Evolutionary conservation across 179 eudicot genomes (phyloP).

Genomic region (Beta corolliflora): DNA sequence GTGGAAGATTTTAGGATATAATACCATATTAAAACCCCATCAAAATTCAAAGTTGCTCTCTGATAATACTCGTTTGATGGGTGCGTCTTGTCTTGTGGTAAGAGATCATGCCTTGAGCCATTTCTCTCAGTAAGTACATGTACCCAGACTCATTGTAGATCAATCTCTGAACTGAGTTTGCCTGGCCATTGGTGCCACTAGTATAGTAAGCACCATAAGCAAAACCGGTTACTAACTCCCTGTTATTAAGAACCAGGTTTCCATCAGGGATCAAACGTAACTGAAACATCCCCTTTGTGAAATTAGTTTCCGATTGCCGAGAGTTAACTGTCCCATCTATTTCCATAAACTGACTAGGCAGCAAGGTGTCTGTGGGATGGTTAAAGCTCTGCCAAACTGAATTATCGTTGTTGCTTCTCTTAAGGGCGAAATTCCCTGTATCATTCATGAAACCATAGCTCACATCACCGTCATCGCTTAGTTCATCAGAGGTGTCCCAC

Average conservation of each 20-base stretch:
- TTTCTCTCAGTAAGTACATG: conserved; percentile 9
- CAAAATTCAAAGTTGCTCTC: conserved; percentile 28
- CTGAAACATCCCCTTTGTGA: conserved; percentile 18
- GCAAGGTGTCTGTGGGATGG: conserved; percentile 2
- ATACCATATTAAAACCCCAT: conserved; percentile 35
- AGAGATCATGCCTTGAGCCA: conserved; percentile 5
- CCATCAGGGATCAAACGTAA: neutral
- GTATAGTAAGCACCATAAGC: conserved; percentile 1
- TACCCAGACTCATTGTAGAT: conserved; percentile 19
- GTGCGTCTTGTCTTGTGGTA: neutral
- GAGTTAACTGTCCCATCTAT: neutral
- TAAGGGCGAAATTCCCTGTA: conserved; percentile 31
- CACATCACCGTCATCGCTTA: neutral
- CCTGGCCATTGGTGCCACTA: neutral
- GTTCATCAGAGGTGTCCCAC: conserved; percentile 18
- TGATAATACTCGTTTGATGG: conserved; percentile 19
- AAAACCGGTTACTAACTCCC: neutral
- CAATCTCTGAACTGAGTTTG: neutral
- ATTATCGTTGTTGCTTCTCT: neutral
- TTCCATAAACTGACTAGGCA: neutral
- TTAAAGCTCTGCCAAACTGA: conserved; percentile 11
- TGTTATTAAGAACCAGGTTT: conserved; percentile 15
- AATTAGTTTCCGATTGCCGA: conserved; percentile 3
- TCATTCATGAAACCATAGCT: conserved; percentile 33
- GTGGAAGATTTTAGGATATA: conserved; percentile 15